Percentiles rank a stretch among this genome's conserved stretches.
phyloP scores from a whole-genome alignment of 352 stramenopile genomes.

The Phytophthora hibernalis region DNA sequence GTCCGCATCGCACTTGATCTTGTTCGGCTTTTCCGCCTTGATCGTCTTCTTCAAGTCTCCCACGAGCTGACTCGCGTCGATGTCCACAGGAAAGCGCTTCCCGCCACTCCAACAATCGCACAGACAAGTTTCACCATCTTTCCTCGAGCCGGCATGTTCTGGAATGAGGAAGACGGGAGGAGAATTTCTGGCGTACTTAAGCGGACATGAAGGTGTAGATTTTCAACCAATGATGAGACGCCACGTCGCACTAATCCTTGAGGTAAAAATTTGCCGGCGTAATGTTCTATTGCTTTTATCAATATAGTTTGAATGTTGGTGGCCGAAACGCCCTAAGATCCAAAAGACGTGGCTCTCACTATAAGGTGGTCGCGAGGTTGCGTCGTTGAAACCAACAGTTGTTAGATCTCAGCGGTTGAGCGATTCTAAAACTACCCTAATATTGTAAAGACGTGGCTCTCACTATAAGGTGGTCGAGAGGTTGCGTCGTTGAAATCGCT shows the following conservation, averaged over 20 bases:
- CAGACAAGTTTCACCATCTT: no score
- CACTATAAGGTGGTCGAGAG: background rate
- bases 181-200: slow-evolving; percentile 4
- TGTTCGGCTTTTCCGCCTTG: background rate
- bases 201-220: slow-evolving; percentile 3
- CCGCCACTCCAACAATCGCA: no score
- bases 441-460: no score
- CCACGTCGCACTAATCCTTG: background rate
- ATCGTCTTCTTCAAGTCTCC: background rate
- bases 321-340: slow-evolving; percentile 3
- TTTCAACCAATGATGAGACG: background rate
- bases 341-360: slow-evolving; percentile 6
- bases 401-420: no score
- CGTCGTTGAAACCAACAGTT: no score
- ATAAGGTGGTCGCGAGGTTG: slow-evolving; percentile 1
- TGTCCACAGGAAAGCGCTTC: background rate
- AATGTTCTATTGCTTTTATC: background rate
- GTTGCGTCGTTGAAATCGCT: slow-evolving; percentile 7
- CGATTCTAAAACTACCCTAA: no score
- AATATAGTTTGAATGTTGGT: background rate
- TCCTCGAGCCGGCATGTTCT: background rate
- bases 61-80: background rate
- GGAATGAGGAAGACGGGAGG: slow-evolving; percentile 5
- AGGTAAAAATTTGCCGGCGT: background rate
- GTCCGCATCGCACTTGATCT: background rate